phyloP scores from a whole-genome alignment of 139 green algal genomes.

The Astrephomene gubernaculifera region DNA sequence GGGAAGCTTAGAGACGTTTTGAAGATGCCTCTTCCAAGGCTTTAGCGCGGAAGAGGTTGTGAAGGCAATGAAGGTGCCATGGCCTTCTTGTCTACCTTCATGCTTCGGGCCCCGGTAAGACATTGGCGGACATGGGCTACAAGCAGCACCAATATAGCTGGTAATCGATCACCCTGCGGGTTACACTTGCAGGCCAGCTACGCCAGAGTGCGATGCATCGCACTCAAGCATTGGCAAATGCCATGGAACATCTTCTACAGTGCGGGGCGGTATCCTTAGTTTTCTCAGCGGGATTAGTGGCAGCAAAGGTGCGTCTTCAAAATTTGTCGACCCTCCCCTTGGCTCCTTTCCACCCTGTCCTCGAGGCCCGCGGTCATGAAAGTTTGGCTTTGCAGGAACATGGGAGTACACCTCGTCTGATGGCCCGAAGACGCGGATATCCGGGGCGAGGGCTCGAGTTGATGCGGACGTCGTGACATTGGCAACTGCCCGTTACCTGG shows the following conservation, averaged over 20 bases:
- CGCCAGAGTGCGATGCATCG: not conserved
- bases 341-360: too few relatives aligned
- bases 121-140: too few relatives aligned
- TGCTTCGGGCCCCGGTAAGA: too few relatives aligned
- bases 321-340: not conserved
- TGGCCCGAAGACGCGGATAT: not conserved
- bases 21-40: too few relatives aligned
- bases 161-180: too few relatives aligned
- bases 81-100: too few relatives aligned
- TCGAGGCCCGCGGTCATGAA: not conserved
- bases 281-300: slow-evolving; percentile 11
- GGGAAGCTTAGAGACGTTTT: too few relatives aligned
- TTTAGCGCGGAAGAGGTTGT: too few relatives aligned
- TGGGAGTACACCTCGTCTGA: slow-evolving; percentile 7
- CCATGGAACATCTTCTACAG: not conserved
- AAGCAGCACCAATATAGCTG: too few relatives aligned
- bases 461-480: slow-evolving; percentile 6
- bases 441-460: not conserved
- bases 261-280: not conserved
- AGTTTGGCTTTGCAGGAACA: not conserved
- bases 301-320: slow-evolving; percentile 7
- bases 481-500: slow-evolving; percentile 12
- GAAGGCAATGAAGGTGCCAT: too few relatives aligned
- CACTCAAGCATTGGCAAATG: not conserved
- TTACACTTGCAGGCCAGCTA: not conserved